These are phyloP conservation scores for Amylocarpus encephaloides DNA, from an alignment of 2,329 filamentous ascomycete species.

Conservation along the genomic window DNA sequence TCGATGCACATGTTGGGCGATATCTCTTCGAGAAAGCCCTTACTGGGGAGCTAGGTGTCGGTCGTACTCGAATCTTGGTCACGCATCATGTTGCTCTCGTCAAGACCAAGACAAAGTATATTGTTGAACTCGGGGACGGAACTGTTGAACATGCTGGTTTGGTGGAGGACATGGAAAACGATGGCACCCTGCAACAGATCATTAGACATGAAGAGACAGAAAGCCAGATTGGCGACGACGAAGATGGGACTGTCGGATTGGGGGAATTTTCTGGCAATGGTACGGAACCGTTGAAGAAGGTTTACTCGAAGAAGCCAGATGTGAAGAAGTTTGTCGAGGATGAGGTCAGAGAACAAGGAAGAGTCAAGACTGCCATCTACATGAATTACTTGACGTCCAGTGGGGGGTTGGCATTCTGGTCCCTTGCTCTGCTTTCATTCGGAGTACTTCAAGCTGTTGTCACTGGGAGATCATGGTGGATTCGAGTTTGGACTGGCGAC, in stretches of 20 bases:
- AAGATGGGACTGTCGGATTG: conserved; percentile 48
- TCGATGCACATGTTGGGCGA: conserved; percentile 75
- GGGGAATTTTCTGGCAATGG: conserved; percentile 41
- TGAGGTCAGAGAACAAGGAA: conserved; percentile 64
- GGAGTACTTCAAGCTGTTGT: conserved; percentile 47
- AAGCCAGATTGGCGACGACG: conserved; percentile 43
- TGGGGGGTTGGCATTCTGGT: conserved; percentile 58
- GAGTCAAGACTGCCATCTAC: conserved; percentile 64
- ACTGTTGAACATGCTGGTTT: conserved; percentile 57
- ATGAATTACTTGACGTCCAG: conserved; percentile 58
- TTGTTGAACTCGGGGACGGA: conserved; percentile 67
- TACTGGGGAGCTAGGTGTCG: conserved; percentile 60
- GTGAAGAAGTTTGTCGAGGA: conserved; percentile 71
- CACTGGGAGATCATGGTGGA: conserved; percentile 54
- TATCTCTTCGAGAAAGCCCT: conserved; percentile 74
- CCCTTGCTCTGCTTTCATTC: conserved; percentile 46
- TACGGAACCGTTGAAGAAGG: conserved; percentile 42
- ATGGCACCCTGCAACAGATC: conserved; percentile 50
- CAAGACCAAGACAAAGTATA: conserved; percentile 63
- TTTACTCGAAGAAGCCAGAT: conserved; percentile 40
- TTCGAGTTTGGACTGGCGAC: conserved; percentile 54
- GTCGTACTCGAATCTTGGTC: conserved; percentile 69
- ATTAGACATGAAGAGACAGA: conserved; percentile 48
- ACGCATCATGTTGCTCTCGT: conserved; percentile 74
- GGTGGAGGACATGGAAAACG: conserved; percentile 55